Base-by-base conservation (phyloP, 805 yeast genomes). In the Jamesozyma hellenica region DNA sequence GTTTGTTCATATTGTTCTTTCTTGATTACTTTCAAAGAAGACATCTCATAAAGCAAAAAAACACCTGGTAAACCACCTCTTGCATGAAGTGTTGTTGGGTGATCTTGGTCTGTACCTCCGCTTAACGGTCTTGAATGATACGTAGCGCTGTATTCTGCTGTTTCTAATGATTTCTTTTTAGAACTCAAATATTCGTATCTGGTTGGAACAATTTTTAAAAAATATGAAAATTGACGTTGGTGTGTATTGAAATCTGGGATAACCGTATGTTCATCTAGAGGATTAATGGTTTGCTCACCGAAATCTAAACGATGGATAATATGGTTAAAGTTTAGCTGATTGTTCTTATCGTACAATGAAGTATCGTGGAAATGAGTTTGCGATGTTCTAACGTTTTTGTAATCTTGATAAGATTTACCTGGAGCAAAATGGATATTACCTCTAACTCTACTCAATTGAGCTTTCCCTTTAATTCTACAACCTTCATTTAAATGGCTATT, bases 401-500 rank as follows among this genome's bases (percentile, higher is more conserved):
- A 43, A 42, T 63, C 60, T 30, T 79, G 73, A 52, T 68, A 70
- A 2, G 94, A 77, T 19, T 82, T 77, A 31, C 98, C 98, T 4
- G 98, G 97, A 1, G 96, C 96, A 70, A 92, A 87, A 65, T 92
- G 97, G 46, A 92, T 64, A 53, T 85, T 82, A 35, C 98, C 98
- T 17, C 82, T 79, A 33, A 92, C 82, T 63, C 94, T 76, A 61
- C 84, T 84, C 54, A 92, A 75, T 49, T 75, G 67, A 6, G 94
- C 80, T 17, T 72, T 68, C 25, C 98, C 98, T 46, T 72, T 71
- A 31, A 92, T 70, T 47, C 94, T 72, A 63, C 98, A 92, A 21
- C 98, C 98, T 63, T 90, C 95, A 42, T 68, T 56, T 39, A 84
- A 64, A 51, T 80, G 71, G 13, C 68, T 71, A 37, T 66, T 69